phyloP scores from a whole-genome alignment of 2,329 filamentous ascomycete genomes.

The Daldinia eschscholtzii region DNA sequence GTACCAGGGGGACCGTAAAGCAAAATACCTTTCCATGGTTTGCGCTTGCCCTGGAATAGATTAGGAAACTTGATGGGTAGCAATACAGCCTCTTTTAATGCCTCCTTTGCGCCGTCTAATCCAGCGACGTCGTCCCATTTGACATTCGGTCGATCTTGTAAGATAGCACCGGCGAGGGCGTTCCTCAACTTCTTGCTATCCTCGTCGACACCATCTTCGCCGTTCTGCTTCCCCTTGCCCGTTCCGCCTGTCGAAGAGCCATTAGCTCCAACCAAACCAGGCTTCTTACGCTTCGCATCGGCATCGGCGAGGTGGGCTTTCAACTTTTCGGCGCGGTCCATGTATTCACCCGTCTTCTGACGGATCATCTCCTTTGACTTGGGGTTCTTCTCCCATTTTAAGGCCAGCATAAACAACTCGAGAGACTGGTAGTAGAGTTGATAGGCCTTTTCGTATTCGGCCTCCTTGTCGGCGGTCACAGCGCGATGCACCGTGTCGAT shows the following conservation, averaged over 20 bases:
- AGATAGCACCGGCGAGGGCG: conserved; percentile 89
- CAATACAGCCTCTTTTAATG: conserved; percentile 96
- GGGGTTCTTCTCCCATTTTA: conserved; percentile 99
- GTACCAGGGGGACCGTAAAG: conserved; percentile 96
- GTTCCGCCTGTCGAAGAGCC: conserved; percentile 73
- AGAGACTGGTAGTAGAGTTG: conserved; percentile 95
- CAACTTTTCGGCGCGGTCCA: conserved; percentile 98
- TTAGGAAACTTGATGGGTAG: conserved; percentile 98
- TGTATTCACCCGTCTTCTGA: conserved; percentile 94
- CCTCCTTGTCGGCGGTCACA: conserved; percentile 94
- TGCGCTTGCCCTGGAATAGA: conserved; percentile 93
- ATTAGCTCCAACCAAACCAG: conserved; percentile 78
- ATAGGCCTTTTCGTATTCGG: conserved; percentile 97
- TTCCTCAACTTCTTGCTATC: conserved; percentile 96
- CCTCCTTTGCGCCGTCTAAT: conserved; percentile 93
- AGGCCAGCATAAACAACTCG: conserved; percentile 97
- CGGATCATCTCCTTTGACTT: conserved; percentile 98
- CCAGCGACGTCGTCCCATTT: conserved; percentile 99
- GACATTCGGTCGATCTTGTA: conserved; percentile 95
- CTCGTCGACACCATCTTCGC: conserved; percentile 76
- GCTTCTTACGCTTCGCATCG: conserved; percentile 78
- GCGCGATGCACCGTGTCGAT: conserved; percentile 98
- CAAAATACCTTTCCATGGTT: conserved; percentile 98
- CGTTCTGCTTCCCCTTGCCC: conserved; percentile 68
- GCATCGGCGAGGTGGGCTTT: conserved; percentile 87